Evolutionary conservation across 1,284 basidiomycete species (phyloP), one percentile per base, ranked within the genome.

Genomic region (Farysia itapuensis): DNA sequence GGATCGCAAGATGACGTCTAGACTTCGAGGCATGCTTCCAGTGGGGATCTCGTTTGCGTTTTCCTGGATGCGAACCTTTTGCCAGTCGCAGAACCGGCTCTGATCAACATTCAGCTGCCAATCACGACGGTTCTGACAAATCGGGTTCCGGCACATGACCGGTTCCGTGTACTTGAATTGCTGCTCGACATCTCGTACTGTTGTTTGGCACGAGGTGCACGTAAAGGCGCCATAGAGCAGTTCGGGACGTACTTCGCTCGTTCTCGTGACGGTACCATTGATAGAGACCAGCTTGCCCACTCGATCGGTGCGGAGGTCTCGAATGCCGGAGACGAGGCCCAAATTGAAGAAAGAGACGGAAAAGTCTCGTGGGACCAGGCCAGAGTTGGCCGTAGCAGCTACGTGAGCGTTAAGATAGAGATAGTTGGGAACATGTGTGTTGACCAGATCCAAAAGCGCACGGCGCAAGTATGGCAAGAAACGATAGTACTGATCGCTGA

Each of bases 131-230:
- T 98, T 98, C 38, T 89, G 87, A 72, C 95, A 99, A 2, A 87
- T 87, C 8, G 87, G 85, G 73, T 97, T 97, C 2, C 88, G 90
- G 77, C 95, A 99, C 46, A 97, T 82, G 52, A 85, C 85, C 11
- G 95, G 95, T 89, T 98, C 95, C 18, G 95, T 99, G 78, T 97
- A 98, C 78, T 96, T 97, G 84, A 98, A 99, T 77, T 99, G 95
- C 76, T 99, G 95, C 77, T 99, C 95, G 40, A 99, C 87, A 67
- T 97, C 93, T 49, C 88, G 84, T n/a, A 96, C 86, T 7, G 87
- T 81, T 28, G 87, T 88, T 40, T 84, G 83, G 77, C 95, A 99
- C 32, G 87, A 82, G 74, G 89, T 86, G 73, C 95, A 99, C 35
- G 87, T 85, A 77, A 97, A 98, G 43, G 89, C 93, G 15, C 93